These are phyloP conservation scores for Aspergillus proliferans DNA, from an alignment of 2,329 filamentous ascomycete species.

Conservation along the genomic window DNA sequence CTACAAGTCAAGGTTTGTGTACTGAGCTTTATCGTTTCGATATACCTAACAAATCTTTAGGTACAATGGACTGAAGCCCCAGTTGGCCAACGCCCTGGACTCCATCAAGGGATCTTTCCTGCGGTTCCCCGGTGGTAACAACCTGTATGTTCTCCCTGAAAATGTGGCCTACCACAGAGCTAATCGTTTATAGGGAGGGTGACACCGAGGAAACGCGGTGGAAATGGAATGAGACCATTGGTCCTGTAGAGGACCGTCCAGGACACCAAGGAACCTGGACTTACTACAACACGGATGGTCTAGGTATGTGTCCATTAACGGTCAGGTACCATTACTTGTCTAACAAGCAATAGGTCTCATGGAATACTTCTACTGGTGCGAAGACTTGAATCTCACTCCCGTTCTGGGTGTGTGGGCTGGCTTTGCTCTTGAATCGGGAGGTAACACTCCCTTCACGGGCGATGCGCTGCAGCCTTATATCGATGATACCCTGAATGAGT, in stretches of 20 bases:
- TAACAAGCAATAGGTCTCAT: constrained; percentile 32
- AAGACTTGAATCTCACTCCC: constrained; percentile 51
- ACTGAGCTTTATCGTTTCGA: fast-evolving
- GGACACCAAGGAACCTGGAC: constrained; percentile 51
- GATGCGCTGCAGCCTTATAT: constrained; percentile 50
- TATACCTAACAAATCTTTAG: constrained; percentile 9
- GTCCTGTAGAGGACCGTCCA: constrained; percentile 37
- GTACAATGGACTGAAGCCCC: constrained; percentile 50
- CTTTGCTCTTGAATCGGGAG: constrained; percentile 47
- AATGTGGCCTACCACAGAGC: not conserved
- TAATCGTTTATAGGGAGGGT: constrained; percentile 12
- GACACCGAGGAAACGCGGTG: constrained; percentile 17
- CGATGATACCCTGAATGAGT: constrained; percentile 54
- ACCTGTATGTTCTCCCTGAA: constrained; percentile 35
- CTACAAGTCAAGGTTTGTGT: constrained; percentile 10
- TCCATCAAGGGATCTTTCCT: constrained; percentile 52
- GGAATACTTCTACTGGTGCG: constrained; percentile 54
- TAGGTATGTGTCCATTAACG: constrained; percentile 33
- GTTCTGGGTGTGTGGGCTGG: constrained; percentile 54
- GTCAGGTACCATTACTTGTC: not conserved
- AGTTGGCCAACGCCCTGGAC: constrained; percentile 50
- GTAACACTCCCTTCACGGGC: constrained; percentile 41
- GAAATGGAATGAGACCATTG: constrained; percentile 38
- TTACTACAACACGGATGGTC: constrained; percentile 55
- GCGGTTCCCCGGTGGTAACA: constrained; percentile 60